These are phyloP conservation scores for Cercospora sp. DNA, from an alignment of 2,329 filamentous ascomycete genomes.

Conservation along the genomic window DNA sequence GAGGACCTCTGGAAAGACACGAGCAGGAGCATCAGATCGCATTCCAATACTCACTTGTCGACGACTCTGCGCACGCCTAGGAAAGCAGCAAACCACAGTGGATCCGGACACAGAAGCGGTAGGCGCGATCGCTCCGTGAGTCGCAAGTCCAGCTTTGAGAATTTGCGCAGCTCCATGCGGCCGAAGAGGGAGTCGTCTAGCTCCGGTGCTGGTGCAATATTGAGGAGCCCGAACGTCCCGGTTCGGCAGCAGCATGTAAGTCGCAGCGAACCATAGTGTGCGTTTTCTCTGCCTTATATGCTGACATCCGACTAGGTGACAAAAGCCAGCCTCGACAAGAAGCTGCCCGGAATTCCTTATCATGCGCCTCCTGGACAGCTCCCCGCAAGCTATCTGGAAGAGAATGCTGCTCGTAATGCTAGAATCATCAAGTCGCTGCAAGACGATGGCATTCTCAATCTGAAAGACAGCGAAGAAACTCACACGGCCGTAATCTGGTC, in stretches of 20 bases:
- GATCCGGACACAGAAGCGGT: background rate
- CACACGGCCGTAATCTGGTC: slow-evolving; percentile 17
- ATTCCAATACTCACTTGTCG: slow-evolving; percentile 4
- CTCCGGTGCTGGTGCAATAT: background rate
- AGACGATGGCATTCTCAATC: slow-evolving; percentile 14
- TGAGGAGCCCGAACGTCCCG: background rate
- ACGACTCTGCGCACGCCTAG: background rate
- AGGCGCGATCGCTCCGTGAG: slow-evolving; percentile 3
- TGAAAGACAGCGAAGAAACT: slow-evolving; percentile 16
- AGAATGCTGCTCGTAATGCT: slow-evolving; percentile 13
- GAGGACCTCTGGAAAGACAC: slow-evolving; percentile 14
- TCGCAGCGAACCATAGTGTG: background rate
- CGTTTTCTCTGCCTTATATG: background rate
- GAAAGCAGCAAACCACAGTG: background rate
- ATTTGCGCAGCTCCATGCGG: slow-evolving; percentile 5
- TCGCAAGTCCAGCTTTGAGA: slow-evolving; percentile 13
- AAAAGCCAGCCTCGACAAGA: slow-evolving; percentile 4
- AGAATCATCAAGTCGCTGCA: slow-evolving; percentile 10
- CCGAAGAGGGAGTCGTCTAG: background rate
- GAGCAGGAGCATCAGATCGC: slow-evolving; percentile 1
- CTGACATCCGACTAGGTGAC: background rate
- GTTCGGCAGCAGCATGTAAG: background rate
- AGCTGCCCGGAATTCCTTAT: background rate
- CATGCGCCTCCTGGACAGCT: background rate
- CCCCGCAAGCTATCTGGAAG: background rate